These are phyloP conservation scores for Litchi chinensis DNA, from an alignment of 345 rosid species.

Conservation along the genomic window DNA sequence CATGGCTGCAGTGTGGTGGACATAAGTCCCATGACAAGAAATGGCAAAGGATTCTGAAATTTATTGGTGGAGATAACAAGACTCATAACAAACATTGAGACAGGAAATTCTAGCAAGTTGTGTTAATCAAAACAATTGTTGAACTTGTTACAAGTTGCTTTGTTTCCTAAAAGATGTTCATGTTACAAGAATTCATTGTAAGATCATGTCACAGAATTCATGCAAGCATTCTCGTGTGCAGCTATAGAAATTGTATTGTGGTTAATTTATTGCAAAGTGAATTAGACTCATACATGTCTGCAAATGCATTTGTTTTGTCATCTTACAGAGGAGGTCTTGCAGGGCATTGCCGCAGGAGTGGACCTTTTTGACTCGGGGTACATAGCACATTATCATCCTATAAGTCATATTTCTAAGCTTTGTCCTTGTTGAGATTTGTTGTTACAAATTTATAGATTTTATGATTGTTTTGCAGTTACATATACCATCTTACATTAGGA, in stretches of 20 bases:
- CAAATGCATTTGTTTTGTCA: not conserved
- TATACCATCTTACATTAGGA: conserved; percentile 66
- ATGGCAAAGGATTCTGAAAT: too few relatives aligned
- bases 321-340: conserved; percentile 70
- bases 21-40: too few relatives aligned
- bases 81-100: too few relatives aligned
- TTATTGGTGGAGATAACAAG: too few relatives aligned
- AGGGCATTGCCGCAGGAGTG: conserved; percentile 77
- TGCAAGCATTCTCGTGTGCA: not conserved
- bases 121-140: not conserved
- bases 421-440: not conserved
- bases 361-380: conserved; percentile 76
- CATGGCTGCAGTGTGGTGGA: too few relatives aligned
- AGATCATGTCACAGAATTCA: not conserved
- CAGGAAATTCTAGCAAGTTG: not conserved
- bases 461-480: conserved; percentile 47
- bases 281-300: not conserved
- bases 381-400: conserved; percentile 20
- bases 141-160: not conserved
- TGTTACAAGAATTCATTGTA: not conserved
- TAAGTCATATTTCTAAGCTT: not conserved
- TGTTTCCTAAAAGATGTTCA: too few relatives aligned
- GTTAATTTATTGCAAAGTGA: not conserved
- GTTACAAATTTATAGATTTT: not conserved
- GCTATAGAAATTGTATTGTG: not conserved